Evolutionary conservation across 257 asterid genomes (phyloP).

Genomic region (Henckelia pumila): DNA sequence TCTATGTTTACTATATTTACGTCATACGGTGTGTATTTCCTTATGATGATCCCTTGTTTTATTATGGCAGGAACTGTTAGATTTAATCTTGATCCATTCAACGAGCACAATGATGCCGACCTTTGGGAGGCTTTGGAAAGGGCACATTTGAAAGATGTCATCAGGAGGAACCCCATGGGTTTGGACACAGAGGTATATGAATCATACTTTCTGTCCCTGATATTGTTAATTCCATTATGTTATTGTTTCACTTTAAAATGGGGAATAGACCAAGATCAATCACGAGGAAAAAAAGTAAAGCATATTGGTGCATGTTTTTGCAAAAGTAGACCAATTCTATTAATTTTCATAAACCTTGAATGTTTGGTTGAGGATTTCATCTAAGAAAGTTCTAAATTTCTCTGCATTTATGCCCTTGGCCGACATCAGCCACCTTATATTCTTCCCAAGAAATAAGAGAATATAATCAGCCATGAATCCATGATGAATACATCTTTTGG

Average conservation of each 20-base stretch:
- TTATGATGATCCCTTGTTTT: constrained; percentile 14
- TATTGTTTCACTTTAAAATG: no score
- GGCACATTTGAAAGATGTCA: constrained; percentile 91
- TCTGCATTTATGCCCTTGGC: not conserved
- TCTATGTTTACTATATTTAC: not conserved
- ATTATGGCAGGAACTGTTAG: constrained; percentile 71
- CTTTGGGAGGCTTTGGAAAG: constrained; percentile 97
- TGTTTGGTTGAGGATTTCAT: not conserved
- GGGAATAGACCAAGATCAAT: no score
- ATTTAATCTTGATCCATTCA: constrained; percentile 94
- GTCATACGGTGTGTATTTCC: not conserved
- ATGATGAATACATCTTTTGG: not conserved
- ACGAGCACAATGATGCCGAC: constrained; percentile 94
- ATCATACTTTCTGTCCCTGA: constrained; percentile 17
- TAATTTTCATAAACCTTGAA: not conserved
- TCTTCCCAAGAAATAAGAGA: not conserved
- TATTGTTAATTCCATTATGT: constrained; percentile 3
- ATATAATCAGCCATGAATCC: no score
- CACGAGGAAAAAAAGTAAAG: no score
- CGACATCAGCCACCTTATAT: not conserved
- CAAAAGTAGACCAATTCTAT: not conserved
- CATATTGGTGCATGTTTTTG: not conserved
- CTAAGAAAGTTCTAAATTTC: not conserved
- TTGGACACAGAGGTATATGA: constrained; percentile 76
- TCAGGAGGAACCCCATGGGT: constrained; percentile 77